These are phyloP conservation scores for Annona cherimola DNA, from an alignment of 164 flowering plant species.

Conservation along the genomic window DNA sequence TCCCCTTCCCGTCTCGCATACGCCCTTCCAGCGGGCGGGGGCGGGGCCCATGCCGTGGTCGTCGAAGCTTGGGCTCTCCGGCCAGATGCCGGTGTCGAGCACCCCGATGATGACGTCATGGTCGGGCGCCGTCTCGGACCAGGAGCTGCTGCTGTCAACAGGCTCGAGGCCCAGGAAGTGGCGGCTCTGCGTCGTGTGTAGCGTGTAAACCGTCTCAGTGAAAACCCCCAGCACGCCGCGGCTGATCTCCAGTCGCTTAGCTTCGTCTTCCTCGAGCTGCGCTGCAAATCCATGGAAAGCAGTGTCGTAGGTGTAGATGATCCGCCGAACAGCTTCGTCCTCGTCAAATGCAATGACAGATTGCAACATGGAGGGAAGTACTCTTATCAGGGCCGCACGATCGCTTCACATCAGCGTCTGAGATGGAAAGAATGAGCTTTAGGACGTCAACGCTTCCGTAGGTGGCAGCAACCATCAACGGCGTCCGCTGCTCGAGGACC, in stretches of 20 bases:
- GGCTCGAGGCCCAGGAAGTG: slow-evolving; percentile 61
- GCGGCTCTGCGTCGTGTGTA: slow-evolving; percentile 90
- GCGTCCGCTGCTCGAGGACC: slow-evolving; percentile 79
- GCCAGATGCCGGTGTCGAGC: slow-evolving; percentile 88
- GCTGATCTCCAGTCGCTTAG: slow-evolving; percentile 32
- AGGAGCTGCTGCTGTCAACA: slow-evolving; percentile 29
- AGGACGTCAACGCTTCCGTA: slow-evolving; percentile 85
- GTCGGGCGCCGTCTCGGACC: slow-evolving; percentile 28
- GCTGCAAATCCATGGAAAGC: slow-evolving; percentile 87
- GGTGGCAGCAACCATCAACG: slow-evolving; percentile 91
- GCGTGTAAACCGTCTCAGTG: slow-evolving; percentile 52
- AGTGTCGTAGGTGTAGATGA: slow-evolving; percentile 58
- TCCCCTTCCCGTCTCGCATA: slow-evolving; percentile 47
- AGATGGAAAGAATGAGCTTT: slow-evolving; percentile 50
- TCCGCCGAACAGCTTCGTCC: slow-evolving; percentile 29
- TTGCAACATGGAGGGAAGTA: slow-evolving; percentile 92
- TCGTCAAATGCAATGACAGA: too few species aligned
- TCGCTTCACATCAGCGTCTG: slow-evolving; percentile 57
- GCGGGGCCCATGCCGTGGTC: slow-evolving; percentile 51
- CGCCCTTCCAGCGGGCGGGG: slow-evolving; percentile 68
- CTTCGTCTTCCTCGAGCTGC: slow-evolving; percentile 50
- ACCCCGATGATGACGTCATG: slow-evolving; percentile 78
- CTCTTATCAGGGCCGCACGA: slow-evolving; percentile 55
- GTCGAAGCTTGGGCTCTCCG: slow-evolving; percentile 73
- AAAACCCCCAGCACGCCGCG: slow-evolving; percentile 54